Percentiles rank a stretch among this genome's conserved stretches.
These are phyloP conservation scores for Eimeria necatrix DNA, from an alignment of 169 alveolate species.

Conservation along the genomic window DNA sequence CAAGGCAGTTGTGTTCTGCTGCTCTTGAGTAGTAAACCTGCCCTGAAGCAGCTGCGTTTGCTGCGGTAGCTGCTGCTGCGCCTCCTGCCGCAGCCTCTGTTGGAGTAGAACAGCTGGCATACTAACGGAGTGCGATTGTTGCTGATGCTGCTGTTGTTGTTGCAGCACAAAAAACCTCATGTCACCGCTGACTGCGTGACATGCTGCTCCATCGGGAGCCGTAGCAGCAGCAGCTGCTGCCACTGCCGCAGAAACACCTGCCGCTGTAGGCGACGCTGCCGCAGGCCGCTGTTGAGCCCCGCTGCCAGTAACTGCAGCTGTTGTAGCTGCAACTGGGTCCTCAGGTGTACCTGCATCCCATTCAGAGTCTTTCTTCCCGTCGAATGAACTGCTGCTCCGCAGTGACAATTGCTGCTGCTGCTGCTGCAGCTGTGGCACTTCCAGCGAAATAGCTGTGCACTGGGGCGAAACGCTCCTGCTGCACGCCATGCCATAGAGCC, in stretches of 20 bases:
- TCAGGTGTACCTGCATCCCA: conserved; percentile 4
- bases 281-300: conserved; percentile 39
- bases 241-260: not conserved
- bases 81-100: conserved; percentile 39
- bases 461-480: not conserved
- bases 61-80: conserved; percentile 49
- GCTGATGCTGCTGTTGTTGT: conserved; percentile 29
- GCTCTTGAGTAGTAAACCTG: not conserved
- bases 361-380: conserved; percentile 41
- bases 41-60: conserved; percentile 45
- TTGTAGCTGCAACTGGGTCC: conserved; percentile 47
- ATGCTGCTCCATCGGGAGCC: not conserved
- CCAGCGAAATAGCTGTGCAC: not conserved
- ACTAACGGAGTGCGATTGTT: not conserved
- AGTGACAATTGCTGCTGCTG: conserved; percentile 7
- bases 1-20: not conserved
- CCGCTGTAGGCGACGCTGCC: conserved; percentile 22
- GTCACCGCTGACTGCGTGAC: conserved; percentile 5
- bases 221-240: not conserved
- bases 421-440: conserved; percentile 22
- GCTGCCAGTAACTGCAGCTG: conserved; percentile 18
- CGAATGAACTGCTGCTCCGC: not conserved
- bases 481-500: not conserved
- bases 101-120: conserved; percentile 25
- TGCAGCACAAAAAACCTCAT: conserved; percentile 47